These are phyloP conservation scores for Saturnispora kantuleensis DNA, from an alignment of 805 yeast genomes.

Conservation along the genomic window DNA sequence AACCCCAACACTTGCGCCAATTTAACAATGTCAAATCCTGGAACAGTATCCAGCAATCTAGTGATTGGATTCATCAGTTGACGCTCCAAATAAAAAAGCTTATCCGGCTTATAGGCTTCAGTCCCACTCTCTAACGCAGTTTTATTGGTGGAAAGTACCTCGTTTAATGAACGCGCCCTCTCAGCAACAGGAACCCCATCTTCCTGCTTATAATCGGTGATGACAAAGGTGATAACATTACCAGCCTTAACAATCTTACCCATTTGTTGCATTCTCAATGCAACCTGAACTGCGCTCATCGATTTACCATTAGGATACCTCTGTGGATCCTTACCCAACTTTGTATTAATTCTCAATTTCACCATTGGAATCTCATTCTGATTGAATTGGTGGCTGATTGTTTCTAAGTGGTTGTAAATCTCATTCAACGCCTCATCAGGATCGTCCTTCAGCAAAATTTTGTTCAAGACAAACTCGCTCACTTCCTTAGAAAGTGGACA, in stretches of 20 bases:
- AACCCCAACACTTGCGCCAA: slow-evolving; percentile 72
- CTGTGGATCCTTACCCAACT: slow-evolving; percentile 78
- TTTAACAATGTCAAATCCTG: slow-evolving; percentile 74
- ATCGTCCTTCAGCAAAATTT: slow-evolving; percentile 62
- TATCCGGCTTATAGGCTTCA: slow-evolving; percentile 51
- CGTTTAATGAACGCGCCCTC: slow-evolving; percentile 75
- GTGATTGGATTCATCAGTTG: slow-evolving; percentile 89
- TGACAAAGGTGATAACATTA: slow-evolving; percentile 78
- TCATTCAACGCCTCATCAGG: slow-evolving; percentile 66
- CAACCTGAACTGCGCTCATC: slow-evolving; percentile 86
- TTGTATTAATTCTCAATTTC: slow-evolving; percentile 74
- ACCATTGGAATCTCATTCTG: slow-evolving; percentile 52
- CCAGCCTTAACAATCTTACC: slow-evolving; percentile 88
- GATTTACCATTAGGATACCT: slow-evolving; percentile 74
- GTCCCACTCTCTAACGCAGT: slow-evolving; percentile 18
- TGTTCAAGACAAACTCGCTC: slow-evolving; percentile 63
- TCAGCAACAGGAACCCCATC: slow-evolving; percentile 47
- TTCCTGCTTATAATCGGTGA: slow-evolving; percentile 39
- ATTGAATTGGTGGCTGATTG: slow-evolving; percentile 46
- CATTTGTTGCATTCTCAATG: slow-evolving; percentile 63
- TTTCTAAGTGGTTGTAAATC: slow-evolving; percentile 63
- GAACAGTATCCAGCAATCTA: slow-evolving; percentile 73
- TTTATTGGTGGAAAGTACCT: slow-evolving; percentile 42
- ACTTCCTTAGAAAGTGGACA: slow-evolving; percentile 88
- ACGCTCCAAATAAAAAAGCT: slow-evolving; percentile 70